Percentiles rank a stretch among this genome's conserved stretches.
Evolutionary conservation across 2,329 filamentous ascomycete species (phyloP).

Genomic region (Xylaria sp.): DNA sequence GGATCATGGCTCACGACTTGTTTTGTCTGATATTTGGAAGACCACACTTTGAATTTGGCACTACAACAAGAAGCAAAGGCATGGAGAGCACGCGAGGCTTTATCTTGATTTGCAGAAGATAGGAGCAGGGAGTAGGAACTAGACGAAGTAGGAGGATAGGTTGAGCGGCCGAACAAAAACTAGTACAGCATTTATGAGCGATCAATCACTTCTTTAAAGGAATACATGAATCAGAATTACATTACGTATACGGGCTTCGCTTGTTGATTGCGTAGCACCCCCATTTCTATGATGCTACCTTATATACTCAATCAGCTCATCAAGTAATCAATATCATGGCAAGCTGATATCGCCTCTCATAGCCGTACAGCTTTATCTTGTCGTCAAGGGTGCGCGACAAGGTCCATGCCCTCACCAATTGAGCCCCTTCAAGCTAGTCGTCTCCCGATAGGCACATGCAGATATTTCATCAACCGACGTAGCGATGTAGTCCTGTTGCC

Average conservation of each 20-base stretch:
- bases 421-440: not conserved
- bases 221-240: no score
- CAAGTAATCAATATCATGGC: not conserved
- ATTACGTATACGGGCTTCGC: no score
- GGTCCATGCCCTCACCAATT: not conserved
- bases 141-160: not conserved
- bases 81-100: no score
- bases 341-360: not conserved
- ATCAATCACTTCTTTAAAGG: not conserved
- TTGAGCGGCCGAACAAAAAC: not conserved
- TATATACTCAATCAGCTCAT: no score
- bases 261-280: not conserved
- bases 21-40: no score
- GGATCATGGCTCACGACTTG: not conserved
- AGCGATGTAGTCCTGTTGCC: not conserved
- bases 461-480: not conserved
- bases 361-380: not conserved
- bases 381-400: not conserved
- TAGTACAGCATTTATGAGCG: not conserved
- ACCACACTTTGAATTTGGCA: no score
- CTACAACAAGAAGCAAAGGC: no score
- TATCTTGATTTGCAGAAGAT: no score
- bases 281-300: not conserved
- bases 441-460: not conserved
- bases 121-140: no score